Evolutionary conservation across 2,329 filamentous ascomycete genomes (phyloP).

Genomic region (Lasiodiplodia sp.): DNA sequence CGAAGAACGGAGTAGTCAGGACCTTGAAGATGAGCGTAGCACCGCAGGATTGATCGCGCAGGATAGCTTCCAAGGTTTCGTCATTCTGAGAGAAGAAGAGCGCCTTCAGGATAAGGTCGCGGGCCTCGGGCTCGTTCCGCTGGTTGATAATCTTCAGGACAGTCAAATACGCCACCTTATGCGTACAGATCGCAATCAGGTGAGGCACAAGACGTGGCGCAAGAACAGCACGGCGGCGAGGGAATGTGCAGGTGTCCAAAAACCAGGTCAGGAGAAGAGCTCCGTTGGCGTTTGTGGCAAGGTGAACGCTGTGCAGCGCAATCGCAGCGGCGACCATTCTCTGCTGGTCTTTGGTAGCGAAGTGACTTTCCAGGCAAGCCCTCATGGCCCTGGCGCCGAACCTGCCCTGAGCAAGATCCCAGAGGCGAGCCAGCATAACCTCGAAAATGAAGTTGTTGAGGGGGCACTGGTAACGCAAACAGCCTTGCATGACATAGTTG

Average conservation of each 20-base stretch:
- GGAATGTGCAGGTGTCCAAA: slow-evolving; percentile 96
- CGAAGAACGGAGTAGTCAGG: slow-evolving; percentile 94
- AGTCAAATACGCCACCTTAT: slow-evolving; percentile 97
- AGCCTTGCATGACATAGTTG: slow-evolving; percentile 97
- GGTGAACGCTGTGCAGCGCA: slow-evolving; percentile 93
- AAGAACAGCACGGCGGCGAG: slow-evolving; percentile 86
- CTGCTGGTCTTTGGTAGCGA: slow-evolving; percentile 93
- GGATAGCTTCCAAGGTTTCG: slow-evolving; percentile 84
- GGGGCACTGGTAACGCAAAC: slow-evolving; percentile 86
- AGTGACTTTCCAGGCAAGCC: slow-evolving; percentile 94
- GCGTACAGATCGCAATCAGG: slow-evolving; percentile 92
- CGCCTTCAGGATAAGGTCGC: slow-evolving; percentile 87
- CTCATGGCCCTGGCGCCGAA: slow-evolving; percentile 97
- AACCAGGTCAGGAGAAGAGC: slow-evolving; percentile 96
- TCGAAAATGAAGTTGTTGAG: slow-evolving; percentile 98
- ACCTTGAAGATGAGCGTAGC: slow-evolving; percentile 99
- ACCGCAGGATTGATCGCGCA: slow-evolving; percentile 89
- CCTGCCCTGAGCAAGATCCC: slow-evolving; percentile 90
- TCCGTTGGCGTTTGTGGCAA: slow-evolving; percentile 95
- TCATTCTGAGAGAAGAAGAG: slow-evolving; percentile 92
- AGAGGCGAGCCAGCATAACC: slow-evolving; percentile 91
- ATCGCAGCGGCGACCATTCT: slow-evolving; percentile 93
- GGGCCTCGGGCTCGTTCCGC: slow-evolving; percentile 89
- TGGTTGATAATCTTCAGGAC: slow-evolving; percentile 99
- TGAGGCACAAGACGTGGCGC: slow-evolving; percentile 92